Evolutionary conservation across 192 early-diverging fungal species (phyloP).

Genomic region (Coemansia sp.): DNA sequence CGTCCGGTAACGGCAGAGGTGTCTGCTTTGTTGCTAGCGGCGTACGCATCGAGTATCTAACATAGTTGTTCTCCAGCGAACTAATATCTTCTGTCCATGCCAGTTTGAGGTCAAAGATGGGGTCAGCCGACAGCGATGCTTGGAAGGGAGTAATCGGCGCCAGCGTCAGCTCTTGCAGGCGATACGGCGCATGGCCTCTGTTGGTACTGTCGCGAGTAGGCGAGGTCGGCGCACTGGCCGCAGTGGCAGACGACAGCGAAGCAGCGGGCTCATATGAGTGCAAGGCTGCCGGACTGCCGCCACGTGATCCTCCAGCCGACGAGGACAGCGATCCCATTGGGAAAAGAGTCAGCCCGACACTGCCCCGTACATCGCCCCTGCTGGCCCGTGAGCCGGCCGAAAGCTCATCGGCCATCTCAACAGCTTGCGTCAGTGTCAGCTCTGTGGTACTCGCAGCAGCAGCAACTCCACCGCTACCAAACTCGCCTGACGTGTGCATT

Average conservation of each 20-base stretch:
- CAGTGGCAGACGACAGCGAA: not conserved
- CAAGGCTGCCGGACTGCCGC: not conserved
- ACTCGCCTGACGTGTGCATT: slow-evolving; percentile 15
- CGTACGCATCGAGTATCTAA: slow-evolving; percentile 39
- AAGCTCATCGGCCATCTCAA: not conserved
- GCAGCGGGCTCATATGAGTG: not conserved
- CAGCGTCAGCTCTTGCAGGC: not conserved
- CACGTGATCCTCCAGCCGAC: not conserved
- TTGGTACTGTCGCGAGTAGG: slow-evolving; percentile 1
- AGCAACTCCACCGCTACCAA: slow-evolving; percentile 1
- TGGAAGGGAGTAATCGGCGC: slow-evolving; percentile 5
- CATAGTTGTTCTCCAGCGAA: slow-evolving; percentile 45
- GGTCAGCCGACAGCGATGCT: slow-evolving; percentile 3
- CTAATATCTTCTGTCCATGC: slow-evolving; percentile 49
- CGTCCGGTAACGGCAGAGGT: not conserved
- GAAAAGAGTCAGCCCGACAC: slow-evolving; percentile 3
- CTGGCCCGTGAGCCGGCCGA: not conserved
- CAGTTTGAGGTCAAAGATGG: slow-evolving; percentile 23
- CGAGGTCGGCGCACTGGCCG: slow-evolving; percentile 14
- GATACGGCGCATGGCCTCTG: slow-evolving; percentile 1
- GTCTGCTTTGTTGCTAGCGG: slow-evolving; percentile 4
- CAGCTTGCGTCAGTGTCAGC: not conserved
- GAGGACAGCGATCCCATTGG: not conserved
- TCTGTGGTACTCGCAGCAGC: not conserved
- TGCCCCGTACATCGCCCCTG: not conserved